Conservation (phyloP, 2,329 filamentous ascomycete genomes). For the Blumeria hordei region DNA sequence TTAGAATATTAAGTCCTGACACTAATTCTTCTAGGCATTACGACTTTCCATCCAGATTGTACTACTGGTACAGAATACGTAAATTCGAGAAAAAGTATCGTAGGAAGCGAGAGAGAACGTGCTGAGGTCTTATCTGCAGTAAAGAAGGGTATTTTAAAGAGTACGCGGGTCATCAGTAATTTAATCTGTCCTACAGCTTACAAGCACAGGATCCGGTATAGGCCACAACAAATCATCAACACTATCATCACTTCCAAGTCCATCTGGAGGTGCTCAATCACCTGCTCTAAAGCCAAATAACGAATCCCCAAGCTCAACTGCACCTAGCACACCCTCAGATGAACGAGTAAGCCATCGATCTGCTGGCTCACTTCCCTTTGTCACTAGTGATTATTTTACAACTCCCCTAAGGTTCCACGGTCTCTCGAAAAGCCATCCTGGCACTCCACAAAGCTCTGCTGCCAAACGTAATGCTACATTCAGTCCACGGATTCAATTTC, state of each 20-base stretch:
- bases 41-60: slow-evolving; percentile 20
- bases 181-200: slow-evolving; percentile 12
- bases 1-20: too few relatives aligned
- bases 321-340: slow-evolving; percentile 69
- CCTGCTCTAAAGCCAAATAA: slow-evolving; percentile 37
- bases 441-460: slow-evolving; percentile 43
- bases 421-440: slow-evolving; percentile 59
- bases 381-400: slow-evolving; percentile 68
- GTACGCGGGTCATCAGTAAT: slow-evolving; percentile 23
- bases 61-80: slow-evolving; percentile 36
- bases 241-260: slow-evolving; percentile 35
- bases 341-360: slow-evolving; percentile 43
- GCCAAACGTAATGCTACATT: slow-evolving; percentile 44
- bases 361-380: slow-evolving; percentile 47
- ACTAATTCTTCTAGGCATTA: not conserved
- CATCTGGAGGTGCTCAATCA: slow-evolving; percentile 27
- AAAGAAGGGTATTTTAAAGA: slow-evolving; percentile 87
- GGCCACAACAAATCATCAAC: slow-evolving; percentile 44
- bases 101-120: slow-evolving; percentile 72
- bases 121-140: slow-evolving; percentile 81
- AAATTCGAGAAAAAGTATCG: slow-evolving; percentile 57
- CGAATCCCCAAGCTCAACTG: slow-evolving; percentile 65
- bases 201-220: slow-evolving; percentile 15
- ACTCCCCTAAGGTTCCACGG: slow-evolving; percentile 47
- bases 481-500: slow-evolving; percentile 79